Evolutionary conservation across 2,329 filamentous ascomycete genomes (phyloP), one percentile per base, ranked within the genome.

Genomic region (Fusarium pseudograminearum): DNA sequence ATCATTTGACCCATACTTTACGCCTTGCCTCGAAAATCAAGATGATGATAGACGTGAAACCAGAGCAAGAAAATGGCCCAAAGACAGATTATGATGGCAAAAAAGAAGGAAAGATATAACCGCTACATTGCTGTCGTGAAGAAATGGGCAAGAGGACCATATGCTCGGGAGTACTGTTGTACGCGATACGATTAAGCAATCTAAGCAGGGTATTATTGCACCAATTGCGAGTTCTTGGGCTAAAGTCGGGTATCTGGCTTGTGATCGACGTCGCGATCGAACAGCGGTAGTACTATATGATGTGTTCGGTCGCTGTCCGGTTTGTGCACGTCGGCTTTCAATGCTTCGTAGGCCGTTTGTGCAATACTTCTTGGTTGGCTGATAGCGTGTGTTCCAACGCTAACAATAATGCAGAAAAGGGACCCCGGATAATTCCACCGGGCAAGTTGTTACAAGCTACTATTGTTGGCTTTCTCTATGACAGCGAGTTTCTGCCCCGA

Each of bases 401-500:
- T 52, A 16, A 28, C 16, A 6, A 52, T 52, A 15, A 4, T 36
- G 38, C 7, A 41, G 20, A 20, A 41, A 12, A 16, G 26, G 18
- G 20, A 40, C 12, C 20, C 34, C 48, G n/a, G 34, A 41, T 41
- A 22, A 9, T 40, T 40, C 48, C 48, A 52, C 48, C 24, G 26
- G 48, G 15, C 9, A 41, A 14, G 18, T 30, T 41, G 24, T n/a
- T 24, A 52, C 6, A 41, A n/a, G 22, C n/a, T 28, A 34, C n/a
- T 14, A 15, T 20, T 28, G 24, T 9, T 20, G 2, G 31, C 14
- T 12, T 22, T 51, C 10, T 45, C 20, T 46, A 66, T 26, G 61
- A 66, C n/a, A 65, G 5, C 10, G 62, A 65, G 28, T 65, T 65
- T 5, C 62, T 61, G 11, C 61, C 62, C 28, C 61, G 55, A 11